These are phyloP conservation scores for Oryza australiensis DNA, from an alignment of 176 grass and related monocot genomes.

Conservation along the genomic window DNA sequence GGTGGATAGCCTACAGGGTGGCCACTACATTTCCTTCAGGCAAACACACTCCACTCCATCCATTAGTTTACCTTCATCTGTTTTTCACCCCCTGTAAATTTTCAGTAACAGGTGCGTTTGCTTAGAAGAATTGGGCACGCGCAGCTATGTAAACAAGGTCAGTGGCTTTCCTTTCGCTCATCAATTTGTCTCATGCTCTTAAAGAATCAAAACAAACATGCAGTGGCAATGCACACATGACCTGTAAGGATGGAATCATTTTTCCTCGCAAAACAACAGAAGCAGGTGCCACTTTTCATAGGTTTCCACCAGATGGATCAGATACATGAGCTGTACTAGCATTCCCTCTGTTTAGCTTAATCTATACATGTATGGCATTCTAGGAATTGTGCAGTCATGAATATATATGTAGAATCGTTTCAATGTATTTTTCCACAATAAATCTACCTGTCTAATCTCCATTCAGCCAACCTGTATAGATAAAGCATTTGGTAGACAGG, in stretches of 20 bases:
- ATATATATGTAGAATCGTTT: neutral
- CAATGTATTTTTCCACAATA: neutral
- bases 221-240: neutral
- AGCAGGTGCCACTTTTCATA: neutral
- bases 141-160: neutral
- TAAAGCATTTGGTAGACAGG: neutral
- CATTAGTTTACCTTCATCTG: neutral
- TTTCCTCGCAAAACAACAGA: neutral
- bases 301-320: neutral
- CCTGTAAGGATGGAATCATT: slow-evolving; percentile 23
- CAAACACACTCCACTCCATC: neutral
- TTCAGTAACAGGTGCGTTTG: neutral
- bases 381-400: neutral
- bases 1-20: neutral
- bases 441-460: neutral
- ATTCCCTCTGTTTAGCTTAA: neutral
- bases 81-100: neutral
- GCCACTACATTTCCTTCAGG: neutral
- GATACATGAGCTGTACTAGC: neutral
- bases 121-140: neutral
- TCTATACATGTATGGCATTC: neutral
- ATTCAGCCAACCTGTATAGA: neutral
- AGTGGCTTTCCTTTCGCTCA: neutral
- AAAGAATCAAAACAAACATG: neutral
- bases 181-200: neutral